Percentiles rank a stretch among this genome's conserved stretches.
These are phyloP conservation scores for Verticillium nonalfalfae DNA, from an alignment of 2,329 filamentous ascomycete species.

Conservation along the genomic window DNA sequence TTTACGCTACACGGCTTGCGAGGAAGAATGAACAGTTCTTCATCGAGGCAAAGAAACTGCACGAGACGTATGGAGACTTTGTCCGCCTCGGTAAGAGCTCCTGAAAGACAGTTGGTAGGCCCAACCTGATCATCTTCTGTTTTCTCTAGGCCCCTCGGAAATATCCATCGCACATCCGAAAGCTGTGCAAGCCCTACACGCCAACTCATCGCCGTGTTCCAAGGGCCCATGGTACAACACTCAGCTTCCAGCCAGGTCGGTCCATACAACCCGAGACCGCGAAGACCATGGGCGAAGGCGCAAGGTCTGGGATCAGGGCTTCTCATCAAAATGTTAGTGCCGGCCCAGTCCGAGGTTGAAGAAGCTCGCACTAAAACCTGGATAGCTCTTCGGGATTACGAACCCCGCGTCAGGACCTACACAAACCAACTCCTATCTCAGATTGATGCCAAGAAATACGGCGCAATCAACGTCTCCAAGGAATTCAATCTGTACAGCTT, in stretches of 20 bases:
- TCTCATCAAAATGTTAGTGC: constrained; percentile 18
- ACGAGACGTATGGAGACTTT: constrained; percentile 21
- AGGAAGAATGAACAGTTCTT: constrained; percentile 15
- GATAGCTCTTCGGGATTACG: constrained; percentile 18
- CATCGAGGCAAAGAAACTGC: constrained; percentile 17
- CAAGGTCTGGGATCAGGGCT: constrained; percentile 25
- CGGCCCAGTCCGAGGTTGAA: no score
- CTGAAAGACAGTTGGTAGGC: not conserved
- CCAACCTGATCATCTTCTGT: not conserved
- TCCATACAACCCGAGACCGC: constrained; percentile 23
- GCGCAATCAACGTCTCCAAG: constrained; percentile 18
- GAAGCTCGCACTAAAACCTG: no score
- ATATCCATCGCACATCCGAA: constrained; percentile 21
- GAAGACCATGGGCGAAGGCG: constrained; percentile 21
- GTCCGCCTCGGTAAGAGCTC: constrained; percentile 17
- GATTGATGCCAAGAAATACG: constrained; percentile 14
- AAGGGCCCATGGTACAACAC: constrained; percentile 27
- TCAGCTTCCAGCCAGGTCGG: constrained; percentile 16
- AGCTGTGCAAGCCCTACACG: constrained; percentile 19
- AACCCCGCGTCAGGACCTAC: constrained; percentile 18
- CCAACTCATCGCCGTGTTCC: constrained; percentile 18
- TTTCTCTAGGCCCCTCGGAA: constrained; percentile 18
- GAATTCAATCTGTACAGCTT: constrained; percentile 29
- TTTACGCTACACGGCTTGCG: constrained; percentile 12
- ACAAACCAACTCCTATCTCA: constrained; percentile 15